Evolutionary conservation across 2,329 filamentous ascomycete species (phyloP), one percentile per base, ranked within the genome.

Genomic region (Penicillium sumatraense): DNA sequence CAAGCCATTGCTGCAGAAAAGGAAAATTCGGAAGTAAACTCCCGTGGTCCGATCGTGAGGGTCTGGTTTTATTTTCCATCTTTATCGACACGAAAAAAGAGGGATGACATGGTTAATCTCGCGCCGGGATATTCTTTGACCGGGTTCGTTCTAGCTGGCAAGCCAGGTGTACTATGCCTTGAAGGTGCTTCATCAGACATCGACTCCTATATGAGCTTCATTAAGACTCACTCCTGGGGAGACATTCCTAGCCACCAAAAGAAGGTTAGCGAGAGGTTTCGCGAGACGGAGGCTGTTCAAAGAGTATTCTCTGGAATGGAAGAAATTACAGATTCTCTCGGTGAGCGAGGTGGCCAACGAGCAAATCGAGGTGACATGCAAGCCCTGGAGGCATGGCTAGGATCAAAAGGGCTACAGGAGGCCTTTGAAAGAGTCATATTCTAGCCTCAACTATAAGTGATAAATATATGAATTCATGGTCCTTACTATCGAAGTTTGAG

Each of bases 61-160:
- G 83, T 82, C 1, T 86, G 84, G 84, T 86, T 86, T 64, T 86
- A 86, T 68, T 86, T 87, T 58, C 84, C 84, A 0, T 86, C 83
- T 1, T 80, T 87, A 51, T 83, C 80, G 36, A 86, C 84, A 0
- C 80, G 84, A 3, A 77, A 78, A 42, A 87, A 86, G 62, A 76
- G 84, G 44, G 78, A 82, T 59, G 83, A 87, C 59, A 70, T 86
- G 38, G 79, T 86, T 41, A 78, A 76, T 51, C 71, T 83, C 53
- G 83, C 83, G 0, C 80, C 83, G 0, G 60, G 65, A 0, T 84
- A 85, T 65, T 69, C 65, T 2, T 75, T 87, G 0, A 86, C 83
- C 0, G 84, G 84, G 0, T 86, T 87, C 60, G 77, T 86, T 3
- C 73, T 84, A 14, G 84, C 84, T 0, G 84, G 84, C 0, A 87